These are phyloP conservation scores for Suillus occidentalis DNA, from an alignment of 768 basidiomycete genomes.

Conservation along the genomic window DNA sequence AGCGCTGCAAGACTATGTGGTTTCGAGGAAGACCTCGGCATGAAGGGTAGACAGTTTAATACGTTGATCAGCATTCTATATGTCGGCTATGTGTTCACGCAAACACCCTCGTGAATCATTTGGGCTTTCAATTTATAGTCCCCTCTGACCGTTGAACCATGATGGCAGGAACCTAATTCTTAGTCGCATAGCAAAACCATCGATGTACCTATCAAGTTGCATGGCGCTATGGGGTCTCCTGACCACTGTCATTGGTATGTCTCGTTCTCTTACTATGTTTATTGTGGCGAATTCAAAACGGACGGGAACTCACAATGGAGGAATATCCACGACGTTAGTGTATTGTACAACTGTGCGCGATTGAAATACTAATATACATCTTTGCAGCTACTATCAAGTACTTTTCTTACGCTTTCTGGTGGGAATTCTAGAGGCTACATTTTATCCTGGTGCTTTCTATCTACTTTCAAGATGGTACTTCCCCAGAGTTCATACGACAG, in stretches of 20 bases:
- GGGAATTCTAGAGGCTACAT: conserved; percentile 62
- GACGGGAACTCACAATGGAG: conserved; percentile 15
- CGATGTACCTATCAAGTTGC: conserved; percentile 57
- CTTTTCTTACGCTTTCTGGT: conserved; percentile 71
- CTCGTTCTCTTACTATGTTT: conserved; percentile 4
- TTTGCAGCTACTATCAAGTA: conserved; percentile 52
- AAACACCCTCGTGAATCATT: conserved; percentile 58
- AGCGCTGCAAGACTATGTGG: conserved; percentile 71
- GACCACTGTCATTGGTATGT: conserved; percentile 48
- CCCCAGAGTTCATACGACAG: not conserved
- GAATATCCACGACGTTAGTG: conserved; percentile 34
- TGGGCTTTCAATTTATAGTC: not conserved
- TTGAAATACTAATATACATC: conserved; percentile 1
- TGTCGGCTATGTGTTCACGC: conserved; percentile 71
- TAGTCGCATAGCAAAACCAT: conserved; percentile 61
- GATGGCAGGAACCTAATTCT: conserved; percentile 59
- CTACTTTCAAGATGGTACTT: conserved; percentile 61
- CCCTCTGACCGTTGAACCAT: not conserved
- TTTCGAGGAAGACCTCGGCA: conserved; percentile 51
- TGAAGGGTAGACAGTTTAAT: conserved; percentile 63
- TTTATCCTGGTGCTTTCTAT: conserved; percentile 65
- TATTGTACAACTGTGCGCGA: not conserved
- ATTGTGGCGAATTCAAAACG: not conserved
- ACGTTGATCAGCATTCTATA: conserved; percentile 61
- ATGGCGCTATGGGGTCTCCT: conserved; percentile 74